phyloP scores from a whole-genome alignment of 208 protist genomes.

The Crithidia mellificae region DNA sequence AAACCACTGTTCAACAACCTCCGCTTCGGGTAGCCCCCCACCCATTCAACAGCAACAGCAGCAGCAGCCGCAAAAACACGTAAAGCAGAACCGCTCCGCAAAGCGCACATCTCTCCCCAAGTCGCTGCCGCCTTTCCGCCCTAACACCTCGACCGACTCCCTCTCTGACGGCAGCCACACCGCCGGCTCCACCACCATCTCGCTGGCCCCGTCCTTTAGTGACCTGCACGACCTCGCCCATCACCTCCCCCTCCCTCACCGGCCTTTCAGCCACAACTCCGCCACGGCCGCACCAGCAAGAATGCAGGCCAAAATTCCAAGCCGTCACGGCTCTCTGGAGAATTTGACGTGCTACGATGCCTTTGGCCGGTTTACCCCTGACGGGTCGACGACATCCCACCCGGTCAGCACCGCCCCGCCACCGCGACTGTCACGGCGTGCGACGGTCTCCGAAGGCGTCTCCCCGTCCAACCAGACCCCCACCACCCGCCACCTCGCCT shows the following conservation, averaged over 20 bases:
- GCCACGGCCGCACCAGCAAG: background rate
- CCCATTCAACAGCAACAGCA: slow-evolving; percentile 1
- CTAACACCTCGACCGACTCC: slow-evolving; percentile 6
- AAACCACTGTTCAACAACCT: background rate
- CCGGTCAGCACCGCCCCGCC: slow-evolving; percentile 8
- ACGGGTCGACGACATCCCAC: background rate
- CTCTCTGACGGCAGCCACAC: slow-evolving; percentile 9
- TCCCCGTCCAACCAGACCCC: background rate
- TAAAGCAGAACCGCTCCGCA: background rate
- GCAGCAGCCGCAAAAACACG: background rate
- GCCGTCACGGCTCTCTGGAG: slow-evolving; percentile 3
- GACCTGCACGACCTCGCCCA: background rate
- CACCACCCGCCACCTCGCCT: background rate
- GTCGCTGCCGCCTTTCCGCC: background rate
- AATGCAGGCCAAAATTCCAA: background rate
- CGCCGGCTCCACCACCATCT: background rate
- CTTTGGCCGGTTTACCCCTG: background rate
- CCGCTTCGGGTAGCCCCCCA: background rate
- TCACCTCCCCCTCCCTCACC: background rate
- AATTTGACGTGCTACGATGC: background rate
- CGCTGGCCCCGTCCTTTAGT: background rate
- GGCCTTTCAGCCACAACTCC: too few relatives aligned
- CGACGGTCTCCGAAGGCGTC: background rate
- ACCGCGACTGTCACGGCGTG: slow-evolving; percentile 8
- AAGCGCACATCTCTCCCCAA: background rate